phyloP scores from a whole-genome alignment of 1,284 basidiomycete genomes.

The Bjerkandera adusta region DNA sequence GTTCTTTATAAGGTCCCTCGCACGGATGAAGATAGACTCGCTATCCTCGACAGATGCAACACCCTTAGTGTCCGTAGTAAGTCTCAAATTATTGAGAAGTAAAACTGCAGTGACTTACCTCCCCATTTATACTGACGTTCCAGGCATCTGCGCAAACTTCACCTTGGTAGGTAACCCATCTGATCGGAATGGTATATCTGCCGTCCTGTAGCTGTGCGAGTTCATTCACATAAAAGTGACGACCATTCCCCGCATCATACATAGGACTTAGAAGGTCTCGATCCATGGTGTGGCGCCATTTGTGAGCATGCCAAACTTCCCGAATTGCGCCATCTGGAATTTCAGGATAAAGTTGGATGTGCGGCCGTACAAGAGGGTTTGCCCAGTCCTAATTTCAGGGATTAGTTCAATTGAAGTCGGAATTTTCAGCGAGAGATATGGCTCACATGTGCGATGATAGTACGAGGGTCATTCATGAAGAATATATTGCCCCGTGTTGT shows the following conservation, averaged over 20 bases:
- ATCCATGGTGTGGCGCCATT: conserved; percentile 2
- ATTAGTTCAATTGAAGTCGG: background rate
- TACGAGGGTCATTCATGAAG: conserved; percentile 28
- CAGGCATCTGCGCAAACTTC: background rate
- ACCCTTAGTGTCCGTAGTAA: too few relatives aligned
- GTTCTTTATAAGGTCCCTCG: background rate
- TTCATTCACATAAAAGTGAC: conserved; percentile 11
- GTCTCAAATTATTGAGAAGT: too few relatives aligned
- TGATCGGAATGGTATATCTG: background rate
- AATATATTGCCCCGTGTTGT: conserved; percentile 31
- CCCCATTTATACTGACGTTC: background rate
- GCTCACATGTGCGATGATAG: conserved; percentile 26
- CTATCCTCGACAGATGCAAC: background rate
- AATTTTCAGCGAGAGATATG: too few relatives aligned
- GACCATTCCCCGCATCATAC: background rate
- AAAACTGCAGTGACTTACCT: too few relatives aligned
- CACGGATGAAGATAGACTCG: background rate
- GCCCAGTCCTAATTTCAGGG: conserved; percentile 37
- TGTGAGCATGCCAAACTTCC: conserved; percentile 5
- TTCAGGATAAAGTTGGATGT: conserved; percentile 13
- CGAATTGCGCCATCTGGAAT: background rate
- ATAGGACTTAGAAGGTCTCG: conserved; percentile 1
- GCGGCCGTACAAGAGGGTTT: conserved; percentile 31
- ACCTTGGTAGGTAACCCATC: background rate
- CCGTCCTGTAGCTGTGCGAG: background rate